Percentiles rank a stretch among this genome's conserved stretches.
phyloP scores from a whole-genome alignment of 2,329 filamentous ascomycete species.

The Diaporthe nobilis region DNA sequence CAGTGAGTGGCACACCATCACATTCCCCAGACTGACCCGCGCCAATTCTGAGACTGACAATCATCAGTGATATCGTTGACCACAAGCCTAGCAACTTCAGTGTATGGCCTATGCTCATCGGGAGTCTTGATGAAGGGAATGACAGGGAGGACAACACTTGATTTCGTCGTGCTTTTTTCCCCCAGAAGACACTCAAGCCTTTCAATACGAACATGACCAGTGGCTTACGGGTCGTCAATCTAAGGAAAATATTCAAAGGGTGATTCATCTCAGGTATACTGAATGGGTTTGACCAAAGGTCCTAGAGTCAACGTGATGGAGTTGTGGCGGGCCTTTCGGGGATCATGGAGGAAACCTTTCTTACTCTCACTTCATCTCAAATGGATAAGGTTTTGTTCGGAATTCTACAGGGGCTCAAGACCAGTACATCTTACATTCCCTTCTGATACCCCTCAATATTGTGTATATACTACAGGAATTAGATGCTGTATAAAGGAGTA shows the following conservation, averaged over 20 bases:
- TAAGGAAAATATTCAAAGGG: neutral
- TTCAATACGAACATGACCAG: neutral
- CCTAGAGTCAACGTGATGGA: neutral
- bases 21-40: too few species aligned
- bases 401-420: neutral
- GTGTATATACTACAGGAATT: neutral
- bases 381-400: neutral
- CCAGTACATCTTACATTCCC: neutral
- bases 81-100: conserved; percentile 37
- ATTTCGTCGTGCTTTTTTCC: neutral
- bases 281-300: too few species aligned
- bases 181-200: neutral
- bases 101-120: conserved; percentile 29
- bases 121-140: conserved; percentile 23
- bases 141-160: neutral
- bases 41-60: neutral
- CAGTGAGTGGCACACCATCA: neutral
- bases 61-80: conserved; percentile 44
- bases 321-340: neutral
- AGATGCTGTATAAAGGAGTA: too few species aligned
- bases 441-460: neutral
- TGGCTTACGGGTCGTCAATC: neutral
- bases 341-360: too few species aligned
- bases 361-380: neutral
- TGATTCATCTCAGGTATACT: neutral